These are phyloP conservation scores for Hyaloscypha hepaticicola DNA, from an alignment of 495 filamentous ascomycete species.

Conservation along the genomic window DNA sequence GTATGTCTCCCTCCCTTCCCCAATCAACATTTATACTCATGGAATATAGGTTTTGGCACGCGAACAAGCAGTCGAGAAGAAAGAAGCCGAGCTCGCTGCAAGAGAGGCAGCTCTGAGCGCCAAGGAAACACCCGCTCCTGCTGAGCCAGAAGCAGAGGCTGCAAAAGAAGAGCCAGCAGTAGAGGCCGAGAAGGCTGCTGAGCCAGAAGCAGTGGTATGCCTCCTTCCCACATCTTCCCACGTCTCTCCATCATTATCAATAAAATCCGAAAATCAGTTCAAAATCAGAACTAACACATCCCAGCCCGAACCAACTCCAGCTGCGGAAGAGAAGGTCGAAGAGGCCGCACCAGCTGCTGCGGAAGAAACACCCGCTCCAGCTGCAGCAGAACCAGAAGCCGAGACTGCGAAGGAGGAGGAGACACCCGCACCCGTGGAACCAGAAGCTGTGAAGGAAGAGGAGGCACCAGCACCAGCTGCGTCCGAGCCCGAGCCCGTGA, in stretches of 20 bases:
- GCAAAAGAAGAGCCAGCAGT: background rate
- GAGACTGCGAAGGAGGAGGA: background rate
- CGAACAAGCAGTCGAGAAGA: conserved; percentile 6
- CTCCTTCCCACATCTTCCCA: background rate
- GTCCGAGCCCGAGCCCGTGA: background rate
- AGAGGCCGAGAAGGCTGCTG: conserved; percentile 1
- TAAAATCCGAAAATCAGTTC: too few species aligned
- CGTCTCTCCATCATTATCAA: too few species aligned
- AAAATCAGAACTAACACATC: background rate
- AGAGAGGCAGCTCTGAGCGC: conserved; percentile 13
- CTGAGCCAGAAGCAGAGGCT: background rate
- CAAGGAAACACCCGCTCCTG: background rate
- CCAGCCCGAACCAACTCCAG: conserved; percentile 1
- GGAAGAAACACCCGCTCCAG: conserved; percentile 1
- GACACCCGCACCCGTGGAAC: background rate
- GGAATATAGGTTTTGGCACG: conserved; percentile 9
- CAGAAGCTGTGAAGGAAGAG: conserved; percentile 6
- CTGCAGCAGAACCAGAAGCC: conserved; percentile 4
- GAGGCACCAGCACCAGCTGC: background rate
- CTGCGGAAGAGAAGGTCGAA: background rate
- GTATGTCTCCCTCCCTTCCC: background rate
- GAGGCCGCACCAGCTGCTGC: background rate
- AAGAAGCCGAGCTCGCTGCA: conserved; percentile 11
- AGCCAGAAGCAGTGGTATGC: background rate
- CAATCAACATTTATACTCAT: background rate